phyloP scores from a whole-genome alignment of 1,139 yeast genomes.

The Saccharomyces pastorianus region DNA sequence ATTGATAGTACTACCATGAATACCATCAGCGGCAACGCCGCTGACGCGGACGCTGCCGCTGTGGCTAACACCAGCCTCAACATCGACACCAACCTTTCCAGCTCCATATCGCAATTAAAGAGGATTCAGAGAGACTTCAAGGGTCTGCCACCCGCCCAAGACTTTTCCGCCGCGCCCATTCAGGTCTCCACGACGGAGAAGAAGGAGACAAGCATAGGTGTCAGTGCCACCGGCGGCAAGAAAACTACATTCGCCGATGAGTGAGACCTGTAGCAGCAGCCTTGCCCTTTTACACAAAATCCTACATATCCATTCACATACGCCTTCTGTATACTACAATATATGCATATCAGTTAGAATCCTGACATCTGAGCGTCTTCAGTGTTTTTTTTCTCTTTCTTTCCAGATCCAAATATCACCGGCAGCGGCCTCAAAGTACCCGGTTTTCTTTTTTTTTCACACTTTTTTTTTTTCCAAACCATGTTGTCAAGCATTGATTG shows the following conservation, averaged over 20 bases:
- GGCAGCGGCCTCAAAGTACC: background rate
- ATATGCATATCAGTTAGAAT: background rate
- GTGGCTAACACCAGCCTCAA: conserved; percentile 6
- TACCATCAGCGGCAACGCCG: conserved; percentile 5
- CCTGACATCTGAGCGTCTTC: background rate
- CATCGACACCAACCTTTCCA: conserved; percentile 27
- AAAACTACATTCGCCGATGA: background rate
- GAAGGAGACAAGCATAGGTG: background rate
- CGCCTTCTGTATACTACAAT: background rate
- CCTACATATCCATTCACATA: conserved; percentile 1
- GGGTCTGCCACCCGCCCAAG: conserved; percentile 56
- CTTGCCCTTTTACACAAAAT: background rate
- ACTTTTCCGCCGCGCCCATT: conserved; percentile 25
- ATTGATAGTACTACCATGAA: conserved; percentile 13
- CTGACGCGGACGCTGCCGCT: conserved; percentile 3
- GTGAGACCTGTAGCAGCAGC: background rate
- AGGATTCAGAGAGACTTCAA: conserved; percentile 64
- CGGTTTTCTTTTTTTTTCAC: background rate
- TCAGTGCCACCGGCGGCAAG: conserved; percentile 1
- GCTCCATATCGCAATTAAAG: conserved; percentile 50
- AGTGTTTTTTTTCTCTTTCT: conserved; percentile 1
- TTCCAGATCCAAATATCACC: background rate
- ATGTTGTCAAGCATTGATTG: background rate
- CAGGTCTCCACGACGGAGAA: background rate
- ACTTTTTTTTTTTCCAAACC: background rate